A percentile compares a stretch with the other conserved stretches of the same genome.
These are phyloP conservation scores for Fusarium heterosporum DNA, from an alignment of 2,329 filamentous ascomycete species.

Conservation along the genomic window DNA sequence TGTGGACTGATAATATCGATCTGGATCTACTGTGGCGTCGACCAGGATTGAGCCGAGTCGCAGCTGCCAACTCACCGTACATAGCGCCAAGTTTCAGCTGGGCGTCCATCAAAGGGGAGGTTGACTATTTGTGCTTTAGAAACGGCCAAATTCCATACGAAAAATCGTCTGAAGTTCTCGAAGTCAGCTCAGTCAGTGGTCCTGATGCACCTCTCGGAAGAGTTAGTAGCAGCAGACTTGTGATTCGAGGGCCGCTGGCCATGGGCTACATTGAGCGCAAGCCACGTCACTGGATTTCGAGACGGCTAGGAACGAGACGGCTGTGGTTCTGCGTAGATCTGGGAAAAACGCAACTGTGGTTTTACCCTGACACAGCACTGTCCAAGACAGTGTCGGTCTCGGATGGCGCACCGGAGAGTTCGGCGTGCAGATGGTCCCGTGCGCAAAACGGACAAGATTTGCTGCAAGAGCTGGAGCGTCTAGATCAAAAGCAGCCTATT, in stretches of 20 bases:
- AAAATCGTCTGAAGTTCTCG: slow-evolving; percentile 22
- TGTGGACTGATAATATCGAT: slow-evolving; percentile 47
- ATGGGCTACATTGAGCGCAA: slow-evolving; percentile 9
- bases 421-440: slow-evolving; percentile 21
- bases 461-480: neutral
- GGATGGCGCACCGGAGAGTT: slow-evolving; percentile 1
- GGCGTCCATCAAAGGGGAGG: slow-evolving; percentile 41
- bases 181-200: slow-evolving; percentile 6
- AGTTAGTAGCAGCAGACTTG: slow-evolving; percentile 18
- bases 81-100: slow-evolving; percentile 45
- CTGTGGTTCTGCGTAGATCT: neutral
- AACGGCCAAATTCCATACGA: slow-evolving; percentile 33
- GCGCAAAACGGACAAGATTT: slow-evolving; percentile 1
- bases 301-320: neutral
- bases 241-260: slow-evolving; percentile 20
- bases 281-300: slow-evolving; percentile 4
- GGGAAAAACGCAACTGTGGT: neutral
- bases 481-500: neutral
- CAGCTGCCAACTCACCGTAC: slow-evolving; percentile 8
- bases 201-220: slow-evolving; percentile 30
- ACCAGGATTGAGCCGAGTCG: slow-evolving; percentile 1
- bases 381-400: neutral
- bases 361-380: slow-evolving; percentile 26
- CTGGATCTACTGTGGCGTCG: slow-evolving; percentile 42
- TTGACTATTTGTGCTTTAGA: slow-evolving; percentile 44